Evolutionary conservation across 495 filamentous ascomycete species (phyloP), one percentile per base, ranked within the genome.

Genomic region (Neurospora africana): DNA sequence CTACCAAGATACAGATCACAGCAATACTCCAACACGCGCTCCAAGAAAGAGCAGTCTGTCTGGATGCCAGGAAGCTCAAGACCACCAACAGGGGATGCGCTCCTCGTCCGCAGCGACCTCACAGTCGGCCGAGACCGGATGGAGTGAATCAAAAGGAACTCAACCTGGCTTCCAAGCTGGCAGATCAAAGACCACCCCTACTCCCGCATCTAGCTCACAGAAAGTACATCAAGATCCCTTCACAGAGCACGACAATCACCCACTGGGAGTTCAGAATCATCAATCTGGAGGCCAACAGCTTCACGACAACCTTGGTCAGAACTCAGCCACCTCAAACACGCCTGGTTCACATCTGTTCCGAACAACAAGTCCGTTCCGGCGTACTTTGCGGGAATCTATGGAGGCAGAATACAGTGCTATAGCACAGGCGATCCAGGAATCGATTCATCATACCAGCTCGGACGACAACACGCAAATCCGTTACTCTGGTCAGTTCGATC

Each of bases 351-450:
- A 86, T 72, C 80, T 85, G 23, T 85, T 86, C 73, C 83, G 83
- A 43, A 86, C 83, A 6, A 78, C 80, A 39, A 89, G 88, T 74
- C 87, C 89, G 17, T 91, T 83, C 75, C 85, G 85, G 44, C 84
- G 84, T 33, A 86, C 83, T 21, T 74, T 89, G 75, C 81, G 77
- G 74, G 80, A 80, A 43, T 78, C 75, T 8, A 87, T 84, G 69
- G 74, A 79, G 68, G 75, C 78, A 17, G 75, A 79, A 44, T 67
- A 79, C 5, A 74, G 75, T 19, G 73, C 40, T 17, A 74, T 68
- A 69, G 73, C 71, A 27, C 69, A 72, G 79, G 72, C 47, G 82
- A 80, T n/a, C 78, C 79, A 17, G 13, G 19, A 23, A 23, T 65
- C 27, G 53, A 65, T 65, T 35, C 53, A 65, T 65, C 30, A 65